Evolutionary conservation across 108 stramenopile species (phyloP).

Genomic region (Fragilaria crotonensis): DNA sequence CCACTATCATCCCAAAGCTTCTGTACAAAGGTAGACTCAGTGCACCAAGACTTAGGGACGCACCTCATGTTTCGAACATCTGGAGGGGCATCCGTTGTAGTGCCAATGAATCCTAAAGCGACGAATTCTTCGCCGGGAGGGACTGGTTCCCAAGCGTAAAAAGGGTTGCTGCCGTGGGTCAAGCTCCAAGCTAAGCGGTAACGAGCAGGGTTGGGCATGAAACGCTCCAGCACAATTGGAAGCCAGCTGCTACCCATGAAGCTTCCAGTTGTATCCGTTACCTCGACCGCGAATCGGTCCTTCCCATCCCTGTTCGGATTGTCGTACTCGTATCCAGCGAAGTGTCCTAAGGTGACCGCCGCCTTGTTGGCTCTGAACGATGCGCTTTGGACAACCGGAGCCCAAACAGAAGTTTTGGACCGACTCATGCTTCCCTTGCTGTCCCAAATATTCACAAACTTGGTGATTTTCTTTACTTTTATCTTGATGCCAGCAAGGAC

Average conservation of each 20-base stretch:
- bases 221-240: constrained; percentile 83
- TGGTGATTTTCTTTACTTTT: constrained; percentile 85
- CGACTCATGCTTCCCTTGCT: constrained; percentile 92
- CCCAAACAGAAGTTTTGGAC: constrained; percentile 91
- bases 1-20: constrained; percentile 90
- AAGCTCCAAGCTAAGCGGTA: constrained; percentile 95
- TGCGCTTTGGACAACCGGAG: constrained; percentile 55
- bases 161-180: constrained; percentile 84
- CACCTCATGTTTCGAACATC: constrained; percentile 84
- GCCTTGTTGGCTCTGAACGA: constrained; percentile 77
- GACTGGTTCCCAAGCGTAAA: constrained; percentile 95
- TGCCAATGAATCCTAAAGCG: constrained; percentile 90
- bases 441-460: constrained; percentile 84
- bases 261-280: constrained; percentile 90
- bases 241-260: constrained; percentile 90
- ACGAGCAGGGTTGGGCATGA: constrained; percentile 90
- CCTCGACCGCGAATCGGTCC: constrained; percentile 78
- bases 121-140: constrained; percentile 95
- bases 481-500: constrained; percentile 87
- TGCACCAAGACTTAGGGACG: constrained; percentile 85
- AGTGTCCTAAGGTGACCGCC: constrained; percentile 90
- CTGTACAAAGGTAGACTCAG: constrained; percentile 60
- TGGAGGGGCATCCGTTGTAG: constrained; percentile 88
- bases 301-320: constrained; percentile 77
- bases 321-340: constrained; percentile 77